phyloP scores from a whole-genome alignment of 371 early-diverging fungal species.

The Apophysomyces sp. region DNA sequence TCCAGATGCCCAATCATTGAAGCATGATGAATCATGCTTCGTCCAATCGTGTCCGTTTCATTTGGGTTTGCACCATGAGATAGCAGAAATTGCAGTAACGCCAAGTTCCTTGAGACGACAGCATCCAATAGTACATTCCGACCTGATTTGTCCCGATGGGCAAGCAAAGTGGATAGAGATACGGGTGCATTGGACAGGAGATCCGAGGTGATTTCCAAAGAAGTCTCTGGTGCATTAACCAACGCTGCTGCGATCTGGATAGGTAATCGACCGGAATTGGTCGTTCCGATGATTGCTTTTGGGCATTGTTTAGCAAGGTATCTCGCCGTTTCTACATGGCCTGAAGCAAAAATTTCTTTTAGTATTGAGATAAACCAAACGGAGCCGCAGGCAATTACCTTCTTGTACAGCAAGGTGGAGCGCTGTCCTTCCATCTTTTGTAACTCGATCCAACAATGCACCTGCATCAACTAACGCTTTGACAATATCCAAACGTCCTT shows the following conservation, averaged over 20 bases:
- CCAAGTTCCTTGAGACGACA: constrained; percentile 35
- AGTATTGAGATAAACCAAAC: not conserved
- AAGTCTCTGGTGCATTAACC: constrained; percentile 8
- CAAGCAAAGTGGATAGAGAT: constrained; percentile 8
- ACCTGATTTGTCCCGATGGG: constrained; percentile 47
- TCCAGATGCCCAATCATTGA: constrained; percentile 47
- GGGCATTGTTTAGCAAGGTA: constrained; percentile 41
- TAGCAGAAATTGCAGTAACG: constrained; percentile 27
- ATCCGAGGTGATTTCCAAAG: constrained; percentile 20
- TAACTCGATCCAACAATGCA: constrained; percentile 32
- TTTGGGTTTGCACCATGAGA: constrained; percentile 35
- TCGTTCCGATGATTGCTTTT: constrained; percentile 21
- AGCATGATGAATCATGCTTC: constrained; percentile 49
- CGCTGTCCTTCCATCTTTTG: constrained; percentile 51
- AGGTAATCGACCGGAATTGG: constrained; percentile 48
- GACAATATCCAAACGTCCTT: constrained; percentile 39
- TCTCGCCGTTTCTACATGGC: constrained; percentile 33
- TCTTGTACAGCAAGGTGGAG: constrained; percentile 52
- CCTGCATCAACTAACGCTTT: constrained; percentile 29
- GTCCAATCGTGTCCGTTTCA: constrained; percentile 40
- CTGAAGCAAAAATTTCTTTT: constrained; percentile 10
- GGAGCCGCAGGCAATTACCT: constrained; percentile 16
- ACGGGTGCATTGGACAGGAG: constrained; percentile 23
- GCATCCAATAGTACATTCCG: constrained; percentile 42
- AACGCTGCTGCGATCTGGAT: constrained; percentile 46